These are phyloP conservation scores for Tylopilus sp. DNA, from an alignment of 768 basidiomycete genomes.

Conservation along the genomic window DNA sequence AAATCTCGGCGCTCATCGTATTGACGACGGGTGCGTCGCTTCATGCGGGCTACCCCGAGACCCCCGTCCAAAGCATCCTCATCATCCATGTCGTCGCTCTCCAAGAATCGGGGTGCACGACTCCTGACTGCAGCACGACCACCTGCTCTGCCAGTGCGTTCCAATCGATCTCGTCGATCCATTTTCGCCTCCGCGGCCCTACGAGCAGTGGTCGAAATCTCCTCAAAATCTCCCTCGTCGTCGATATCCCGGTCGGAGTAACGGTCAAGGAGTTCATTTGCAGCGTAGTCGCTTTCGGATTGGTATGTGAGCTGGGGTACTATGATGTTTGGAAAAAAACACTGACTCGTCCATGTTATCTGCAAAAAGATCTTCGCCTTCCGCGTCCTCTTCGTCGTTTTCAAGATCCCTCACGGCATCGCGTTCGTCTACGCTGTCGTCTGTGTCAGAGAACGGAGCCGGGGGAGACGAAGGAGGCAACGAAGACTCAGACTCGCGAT, in stretches of 20 bases:
- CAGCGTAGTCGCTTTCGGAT: slow-evolving; percentile 71
- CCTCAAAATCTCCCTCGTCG: slow-evolving; percentile 70
- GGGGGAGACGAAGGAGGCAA: slow-evolving; percentile 86
- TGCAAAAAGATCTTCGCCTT: slow-evolving; percentile 90
- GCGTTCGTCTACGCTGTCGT: slow-evolving; percentile 72
- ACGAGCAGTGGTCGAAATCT: slow-evolving; percentile 64
- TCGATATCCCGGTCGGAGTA: slow-evolving; percentile 89
- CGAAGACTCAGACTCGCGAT: slow-evolving; percentile 66
- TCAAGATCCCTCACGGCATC: slow-evolving; percentile 63
- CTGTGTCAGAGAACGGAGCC: slow-evolving; percentile 81
- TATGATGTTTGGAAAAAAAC: slow-evolving; percentile 1
- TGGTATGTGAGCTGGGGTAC: slow-evolving; percentile 8
- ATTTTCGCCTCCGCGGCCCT: slow-evolving; percentile 84
- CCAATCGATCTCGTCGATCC: slow-evolving; percentile 81
- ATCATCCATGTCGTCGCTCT: slow-evolving; percentile 76
- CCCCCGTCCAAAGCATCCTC: slow-evolving; percentile 70
- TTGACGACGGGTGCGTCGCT: slow-evolving; percentile 78
- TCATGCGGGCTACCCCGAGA: slow-evolving; percentile 66
- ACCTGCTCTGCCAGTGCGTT: slow-evolving; percentile 62
- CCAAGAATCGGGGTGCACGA: slow-evolving; percentile 84
- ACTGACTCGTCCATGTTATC: slow-evolving; percentile 72
- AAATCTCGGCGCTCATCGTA: slow-evolving; percentile 91
- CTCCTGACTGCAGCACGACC: slow-evolving; percentile 73
- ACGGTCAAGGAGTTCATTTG: slow-evolving; percentile 75
- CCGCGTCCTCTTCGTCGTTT: slow-evolving; percentile 75